These are phyloP conservation scores for Raphanus sativus DNA, from an alignment of 345 rosid species.

Conservation along the genomic window DNA sequence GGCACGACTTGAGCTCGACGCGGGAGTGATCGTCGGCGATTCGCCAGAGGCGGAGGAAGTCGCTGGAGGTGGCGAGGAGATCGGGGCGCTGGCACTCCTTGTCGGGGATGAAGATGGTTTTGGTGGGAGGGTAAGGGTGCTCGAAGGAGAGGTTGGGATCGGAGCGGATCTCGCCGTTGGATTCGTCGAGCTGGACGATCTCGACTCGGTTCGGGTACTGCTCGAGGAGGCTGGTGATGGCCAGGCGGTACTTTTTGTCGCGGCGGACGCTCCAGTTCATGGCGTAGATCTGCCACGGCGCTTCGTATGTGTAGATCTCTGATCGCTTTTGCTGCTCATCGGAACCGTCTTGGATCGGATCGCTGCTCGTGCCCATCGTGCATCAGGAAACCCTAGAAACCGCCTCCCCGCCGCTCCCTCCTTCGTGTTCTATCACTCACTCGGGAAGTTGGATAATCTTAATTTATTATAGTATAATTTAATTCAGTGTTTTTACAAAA, in stretches of 20 bases:
- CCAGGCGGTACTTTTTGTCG: constrained; percentile 93
- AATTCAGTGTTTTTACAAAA: background rate
- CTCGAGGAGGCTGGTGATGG: constrained; percentile 89
- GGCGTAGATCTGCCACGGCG: constrained; percentile 97
- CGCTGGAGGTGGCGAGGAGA: constrained; percentile 90
- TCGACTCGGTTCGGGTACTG: constrained; percentile 76
- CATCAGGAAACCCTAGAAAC: constrained; percentile 33
- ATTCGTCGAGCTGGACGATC: constrained; percentile 93
- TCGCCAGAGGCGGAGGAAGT: constrained; percentile 92
- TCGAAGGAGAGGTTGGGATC: constrained; percentile 87
- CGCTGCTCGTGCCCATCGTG: constrained; percentile 72
- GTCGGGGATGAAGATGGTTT: constrained; percentile 87
- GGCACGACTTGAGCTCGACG: constrained; percentile 72
- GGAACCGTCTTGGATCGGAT: constrained; percentile 70
- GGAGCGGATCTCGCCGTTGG: constrained; percentile 91
- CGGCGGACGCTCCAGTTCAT: constrained; percentile 99
- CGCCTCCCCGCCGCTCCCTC: constrained; percentile 22
- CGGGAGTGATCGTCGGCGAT: constrained; percentile 62
- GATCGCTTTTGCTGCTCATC: constrained; percentile 95
- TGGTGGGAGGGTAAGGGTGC: constrained; percentile 89
- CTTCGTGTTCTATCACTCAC: constrained; percentile 24
- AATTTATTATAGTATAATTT: background rate
- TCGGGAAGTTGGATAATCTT: constrained; percentile 28
- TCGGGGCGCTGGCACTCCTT: constrained; percentile 87
- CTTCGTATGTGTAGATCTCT: constrained; percentile 96